Evolutionary conservation across 2,329 filamentous ascomycete species (phyloP), one percentile per base, ranked within the genome.

Genomic region (Zarea fungicola): DNA sequence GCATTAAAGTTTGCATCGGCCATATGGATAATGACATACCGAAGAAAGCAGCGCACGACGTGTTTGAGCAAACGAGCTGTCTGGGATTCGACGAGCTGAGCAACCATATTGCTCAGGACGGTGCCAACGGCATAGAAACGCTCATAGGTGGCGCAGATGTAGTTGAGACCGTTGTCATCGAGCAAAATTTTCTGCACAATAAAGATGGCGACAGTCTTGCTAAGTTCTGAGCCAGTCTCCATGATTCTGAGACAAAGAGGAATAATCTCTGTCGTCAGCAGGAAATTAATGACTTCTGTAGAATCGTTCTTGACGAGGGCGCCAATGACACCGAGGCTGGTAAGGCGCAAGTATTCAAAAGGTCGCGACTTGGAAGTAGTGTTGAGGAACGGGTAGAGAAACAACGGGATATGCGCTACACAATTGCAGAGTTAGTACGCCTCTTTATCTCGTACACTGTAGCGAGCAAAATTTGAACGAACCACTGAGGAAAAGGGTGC

Each of bases 161-260:
- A 99, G 62, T 93, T 93, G 54, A 99, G 78, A 4, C 93, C 93
- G 60, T 95, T 92, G 61, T 99, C 93, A 63, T 99, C 93, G 3
- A 99, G 80, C 45, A 99, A 73, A 22, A 99, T 99, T 77, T 99
- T 99, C 70, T 99, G 93, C 16, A 99, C 93, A 60, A 99, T 99
- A 74, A 99, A 99, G 61, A 99, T 99, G 51, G 93, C 93, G 13
- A 99, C 93, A 1, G 93, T 99, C 76, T 99, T 99, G 76, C 90
- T 96, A 52, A 99, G 79, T 70, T 99, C 93, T 1, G 91, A 96
- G 42, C 93, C 93, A 0, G 93, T 99, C 74, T 99, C 93, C 93
- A 99, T 99, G 63, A 99, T 99, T 53, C 93, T 85, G 37, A 99
- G 83, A 67, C 93, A 99, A 11, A 99, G 81, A 9, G 93, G 93